Evolutionary conservation across 2,329 filamentous ascomycete species (phyloP), one percentile per base, ranked within the genome.

Genomic region (Metarhizium humberi): DNA sequence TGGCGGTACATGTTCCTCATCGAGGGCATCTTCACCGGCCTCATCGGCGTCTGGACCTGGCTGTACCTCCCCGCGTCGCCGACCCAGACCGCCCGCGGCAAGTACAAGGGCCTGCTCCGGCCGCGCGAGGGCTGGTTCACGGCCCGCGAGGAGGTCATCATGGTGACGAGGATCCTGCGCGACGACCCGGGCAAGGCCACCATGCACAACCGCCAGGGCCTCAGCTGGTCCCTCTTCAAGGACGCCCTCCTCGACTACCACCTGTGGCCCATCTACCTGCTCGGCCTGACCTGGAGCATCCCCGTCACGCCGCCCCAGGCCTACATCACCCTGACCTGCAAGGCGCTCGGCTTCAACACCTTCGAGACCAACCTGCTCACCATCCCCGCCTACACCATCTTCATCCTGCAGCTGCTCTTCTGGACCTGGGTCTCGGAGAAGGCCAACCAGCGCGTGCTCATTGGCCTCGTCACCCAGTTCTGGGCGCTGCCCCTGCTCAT

Each of bases 151-250:
- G 75, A 80, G 56, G 67, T 69, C 40, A 83, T 84, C 53, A 73
- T 84, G 18, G 79, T 83, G n/a, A 85, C 83, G 56, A 73, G 83
- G 0, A 64, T 74, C 2, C 62, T 73, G 11, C 75, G 81, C 2
- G 81, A 85, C 49, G 81, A 83, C 55, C 80, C 80, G 0, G 73
- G 72, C 18, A 81, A 66, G 50, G 60, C 60, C 42, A 74, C 75
- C 51, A 82, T 84, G 77, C 78, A 82, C 62, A 83, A 82, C 56
- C 75, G 80, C 6, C 73, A 82, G 62, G 75, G 75, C 0, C 70
- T 84, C n/a, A 77, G 75, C 0, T 67, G 70, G 2, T 69, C 66
- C 8, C 68, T 74, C 3, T 71, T 82, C 1, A 78, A 76, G 73
- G 63, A 75, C 16, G 72, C 75, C 4, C 62, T 81, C 6, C 70